Evolutionary conservation across 495 filamentous ascomycete genomes (phyloP), one percentile per base, ranked within the genome.

Genomic region (Niebla homalea): DNA sequence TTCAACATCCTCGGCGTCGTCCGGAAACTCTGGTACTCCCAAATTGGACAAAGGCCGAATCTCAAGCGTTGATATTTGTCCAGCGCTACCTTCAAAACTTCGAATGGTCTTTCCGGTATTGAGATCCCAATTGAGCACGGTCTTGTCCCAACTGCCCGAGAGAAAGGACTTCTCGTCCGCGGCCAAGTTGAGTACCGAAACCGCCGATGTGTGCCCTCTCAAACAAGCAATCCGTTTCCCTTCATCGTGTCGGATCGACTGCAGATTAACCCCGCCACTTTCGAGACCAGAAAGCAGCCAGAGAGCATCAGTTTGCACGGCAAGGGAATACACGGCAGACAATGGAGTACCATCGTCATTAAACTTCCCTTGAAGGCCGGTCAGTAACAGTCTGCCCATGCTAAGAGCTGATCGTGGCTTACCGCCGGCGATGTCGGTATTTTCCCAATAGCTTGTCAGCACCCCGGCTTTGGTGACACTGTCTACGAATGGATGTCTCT

Each of bases 111-210:
- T 75, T 4, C 93, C 93, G 3, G 81, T 92, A 56, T 97, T 87
- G 29, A 99, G 63, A 60, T 99, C 92, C 92, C 92, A 99, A 59
- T 99, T 88, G 44, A 85, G 78, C 7, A 97, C 79, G 16, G 75
- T 79, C 66, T 94, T 95, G 62, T 99, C 92, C 92, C 92, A 99
- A 66, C 88, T 89, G 2, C 92, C 92, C 14, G 89, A 95, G 3
- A 99, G 69, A 36, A 96, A 73, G 25, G 84, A 89, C 58, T 78
- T 79, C 67, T 99, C 92, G 55, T 97, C 89, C 3, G 80, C 74
- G 0, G 85, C 79, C 35, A 99, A 70, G 14, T 76, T 81, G 16
- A 99, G 68, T 20, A 92, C 86, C 12, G 89, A 94, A 23, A 99
- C 89, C 2, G 92, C 92, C 20, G 88, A 93, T 3, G 83, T 87